These are phyloP conservation scores for Solanum etuberosum DNA, from an alignment of 257 asterid species.

Conservation along the genomic window DNA sequence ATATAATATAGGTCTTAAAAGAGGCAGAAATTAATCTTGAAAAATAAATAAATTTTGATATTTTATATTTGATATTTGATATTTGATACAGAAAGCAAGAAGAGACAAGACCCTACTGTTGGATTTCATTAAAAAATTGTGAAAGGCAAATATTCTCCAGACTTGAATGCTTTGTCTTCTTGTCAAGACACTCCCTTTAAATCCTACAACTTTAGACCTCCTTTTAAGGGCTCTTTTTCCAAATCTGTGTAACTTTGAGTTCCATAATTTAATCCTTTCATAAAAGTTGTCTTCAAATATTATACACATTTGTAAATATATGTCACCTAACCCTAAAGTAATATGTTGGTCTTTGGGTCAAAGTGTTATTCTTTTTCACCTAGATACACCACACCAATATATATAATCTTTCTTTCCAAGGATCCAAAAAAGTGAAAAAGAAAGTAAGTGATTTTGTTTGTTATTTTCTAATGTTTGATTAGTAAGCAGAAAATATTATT, in stretches of 20 bases:
- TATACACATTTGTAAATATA: not conserved
- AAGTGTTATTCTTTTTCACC: constrained; percentile 16
- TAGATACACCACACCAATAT: not conserved
- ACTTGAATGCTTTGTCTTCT: constrained; percentile 52
- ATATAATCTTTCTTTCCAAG: not conserved
- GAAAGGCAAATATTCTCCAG: constrained; percentile 40
- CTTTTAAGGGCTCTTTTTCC: constrained; percentile 55
- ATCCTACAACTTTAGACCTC: constrained; percentile 48
- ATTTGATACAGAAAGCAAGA: constrained; percentile 13
- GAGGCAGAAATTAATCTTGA: too few species aligned
- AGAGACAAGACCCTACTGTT: constrained; percentile 24
- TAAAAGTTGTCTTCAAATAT: constrained; percentile 2
- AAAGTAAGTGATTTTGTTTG: not conserved
- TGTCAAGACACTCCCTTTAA: constrained; percentile 37
- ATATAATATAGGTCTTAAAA: not conserved
- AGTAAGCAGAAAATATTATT: not conserved
- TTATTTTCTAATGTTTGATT: not conserved
- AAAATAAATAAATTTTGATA: not conserved
- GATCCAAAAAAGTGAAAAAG: not conserved
- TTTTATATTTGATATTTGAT: not conserved
- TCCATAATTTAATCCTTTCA: constrained; percentile 1
- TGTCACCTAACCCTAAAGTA: constrained; percentile 11
- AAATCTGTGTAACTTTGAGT: constrained; percentile 31
- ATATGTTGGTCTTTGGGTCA: not conserved
- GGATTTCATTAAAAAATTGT: constrained; percentile 11